phyloP scores from a whole-genome alignment of 1,284 basidiomycete genomes.

The Xerocomus minutiporus region DNA sequence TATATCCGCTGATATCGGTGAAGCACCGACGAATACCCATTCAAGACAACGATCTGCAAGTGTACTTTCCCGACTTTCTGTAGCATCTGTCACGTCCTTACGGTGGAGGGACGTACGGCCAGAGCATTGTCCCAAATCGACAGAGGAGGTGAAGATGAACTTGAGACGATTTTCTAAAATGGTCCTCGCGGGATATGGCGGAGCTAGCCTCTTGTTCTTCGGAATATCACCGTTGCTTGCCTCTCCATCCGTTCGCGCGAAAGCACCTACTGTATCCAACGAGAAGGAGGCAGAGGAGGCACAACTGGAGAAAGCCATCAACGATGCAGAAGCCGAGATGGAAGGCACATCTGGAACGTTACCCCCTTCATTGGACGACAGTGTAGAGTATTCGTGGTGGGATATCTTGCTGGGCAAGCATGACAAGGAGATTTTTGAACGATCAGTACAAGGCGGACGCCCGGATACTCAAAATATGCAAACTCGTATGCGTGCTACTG shows the following conservation, averaged over 20 bases:
- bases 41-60: constrained; percentile 24
- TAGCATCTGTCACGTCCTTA: constrained; percentile 29
- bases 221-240: constrained; percentile 52
- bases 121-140: constrained; percentile 36
- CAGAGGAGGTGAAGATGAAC: constrained; percentile 58
- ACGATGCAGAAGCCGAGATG: constrained; percentile 64
- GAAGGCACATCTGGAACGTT: constrained; percentile 40
- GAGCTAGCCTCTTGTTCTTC: constrained; percentile 73
- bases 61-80: constrained; percentile 30
- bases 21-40: constrained; percentile 37
- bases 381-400: constrained; percentile 67
- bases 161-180: constrained; percentile 73
- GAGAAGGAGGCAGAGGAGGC: constrained; percentile 53
- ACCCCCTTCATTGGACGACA: constrained; percentile 19
- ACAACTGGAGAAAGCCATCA: constrained; percentile 58
- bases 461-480: constrained; percentile 30
- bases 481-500: constrained; percentile 42
- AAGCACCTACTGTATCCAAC: constrained; percentile 28
- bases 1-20: constrained; percentile 68
- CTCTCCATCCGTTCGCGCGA: constrained; percentile 23
- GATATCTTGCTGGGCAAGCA: constrained; percentile 70
- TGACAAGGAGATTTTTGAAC: constrained; percentile 73
- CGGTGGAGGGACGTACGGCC: constrained; percentile 23
- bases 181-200: constrained; percentile 75
- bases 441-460: constrained; percentile 39